Evolutionary conservation across 352 stramenopile species (phyloP).

Genomic region (Pythium sp.): DNA sequence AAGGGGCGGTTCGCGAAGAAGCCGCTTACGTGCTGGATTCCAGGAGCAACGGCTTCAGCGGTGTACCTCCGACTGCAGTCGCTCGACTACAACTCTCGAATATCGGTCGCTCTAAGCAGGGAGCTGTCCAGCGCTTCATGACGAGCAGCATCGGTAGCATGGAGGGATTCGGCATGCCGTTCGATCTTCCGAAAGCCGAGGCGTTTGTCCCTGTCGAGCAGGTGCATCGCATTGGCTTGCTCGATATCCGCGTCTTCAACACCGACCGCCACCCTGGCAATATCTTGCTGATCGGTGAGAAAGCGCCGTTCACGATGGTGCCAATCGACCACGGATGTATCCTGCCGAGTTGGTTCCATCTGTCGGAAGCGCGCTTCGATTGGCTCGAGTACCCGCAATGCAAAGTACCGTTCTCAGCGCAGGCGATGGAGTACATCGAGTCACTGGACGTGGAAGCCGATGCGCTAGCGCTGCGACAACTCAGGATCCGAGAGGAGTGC

Average conservation of each 20-base stretch:
- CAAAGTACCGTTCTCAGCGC: conserved; percentile 49
- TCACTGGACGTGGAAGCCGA: conserved; percentile 50
- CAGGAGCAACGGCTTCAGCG: conserved; percentile 63
- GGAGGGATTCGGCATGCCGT: conserved; percentile 82
- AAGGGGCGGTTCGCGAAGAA: conserved; percentile 76
- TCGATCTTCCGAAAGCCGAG: conserved; percentile 50
- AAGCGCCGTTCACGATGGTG: conserved; percentile 74
- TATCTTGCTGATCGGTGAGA: conserved; percentile 74
- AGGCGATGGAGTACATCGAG: conserved; percentile 50
- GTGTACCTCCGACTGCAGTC: conserved; percentile 71
- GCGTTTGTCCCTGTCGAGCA: conserved; percentile 71
- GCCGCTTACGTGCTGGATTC: conserved; percentile 75
- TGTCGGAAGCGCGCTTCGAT: conserved; percentile 79
- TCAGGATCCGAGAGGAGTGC: conserved; percentile 74
- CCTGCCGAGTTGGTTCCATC: conserved; percentile 73
- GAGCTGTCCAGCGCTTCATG: conserved; percentile 83
- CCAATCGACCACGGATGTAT: conserved; percentile 79
- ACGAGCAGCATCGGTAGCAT: conserved; percentile 69
- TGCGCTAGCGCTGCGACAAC: conserved; percentile 38
- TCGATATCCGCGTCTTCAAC: conserved; percentile 86
- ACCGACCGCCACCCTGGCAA: conserved; percentile 84
- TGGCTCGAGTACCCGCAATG: conserved; percentile 78
- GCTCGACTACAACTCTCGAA: conserved; percentile 54
- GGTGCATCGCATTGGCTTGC: conserved; percentile 77
- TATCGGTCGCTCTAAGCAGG: conserved; percentile 50